Percentiles rank a stretch among this genome's conserved stretches.
phyloP scores from a whole-genome alignment of 1,284 basidiomycete genomes.

The Fomitopsis schrenkii region DNA sequence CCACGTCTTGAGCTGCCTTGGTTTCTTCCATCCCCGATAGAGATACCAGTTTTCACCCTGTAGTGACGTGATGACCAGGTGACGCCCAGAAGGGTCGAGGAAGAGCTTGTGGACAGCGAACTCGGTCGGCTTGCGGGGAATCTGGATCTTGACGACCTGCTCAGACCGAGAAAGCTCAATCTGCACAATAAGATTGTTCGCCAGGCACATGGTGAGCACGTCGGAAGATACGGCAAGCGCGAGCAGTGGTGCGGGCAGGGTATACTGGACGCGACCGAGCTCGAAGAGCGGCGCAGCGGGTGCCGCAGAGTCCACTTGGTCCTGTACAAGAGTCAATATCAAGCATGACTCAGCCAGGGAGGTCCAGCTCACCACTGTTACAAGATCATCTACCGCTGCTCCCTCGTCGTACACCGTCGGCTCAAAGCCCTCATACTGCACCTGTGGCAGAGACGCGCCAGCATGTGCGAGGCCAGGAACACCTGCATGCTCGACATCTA shows the following conservation, averaged over 20 bases:
- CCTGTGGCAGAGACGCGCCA: slow-evolving; percentile 44
- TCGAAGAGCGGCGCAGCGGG: slow-evolving; percentile 67
- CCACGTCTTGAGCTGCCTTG: slow-evolving; percentile 74
- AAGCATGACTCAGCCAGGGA: neutral
- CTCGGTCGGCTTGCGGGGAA: slow-evolving; percentile 68
- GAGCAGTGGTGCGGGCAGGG: slow-evolving; percentile 77
- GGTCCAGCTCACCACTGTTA: slow-evolving; percentile 32
- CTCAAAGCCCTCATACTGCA: slow-evolving; percentile 88
- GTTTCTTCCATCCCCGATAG: slow-evolving; percentile 77
- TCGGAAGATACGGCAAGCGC: slow-evolving; percentile 84
- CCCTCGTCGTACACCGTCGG: slow-evolving; percentile 58
- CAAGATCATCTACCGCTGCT: slow-evolving; percentile 33
- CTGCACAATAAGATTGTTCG: slow-evolving; percentile 75
- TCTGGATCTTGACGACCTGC: slow-evolving; percentile 73
- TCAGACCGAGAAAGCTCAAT: slow-evolving; percentile 84
- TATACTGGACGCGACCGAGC: slow-evolving; percentile 84
- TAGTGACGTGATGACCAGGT: slow-evolving; percentile 81
- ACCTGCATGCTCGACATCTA: slow-evolving; percentile 83
- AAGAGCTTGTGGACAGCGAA: slow-evolving; percentile 77
- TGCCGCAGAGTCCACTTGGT: slow-evolving; percentile 12
- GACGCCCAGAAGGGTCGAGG: slow-evolving; percentile 88
- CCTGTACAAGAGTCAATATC: slow-evolving; percentile 1
- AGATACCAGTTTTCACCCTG: slow-evolving; percentile 96
- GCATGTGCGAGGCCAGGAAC: slow-evolving; percentile 40
- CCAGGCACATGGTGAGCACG: slow-evolving; percentile 78